Conservation (phyloP, 1,284 basidiomycete genomes). For the Pseudozyma sp. region DNA sequence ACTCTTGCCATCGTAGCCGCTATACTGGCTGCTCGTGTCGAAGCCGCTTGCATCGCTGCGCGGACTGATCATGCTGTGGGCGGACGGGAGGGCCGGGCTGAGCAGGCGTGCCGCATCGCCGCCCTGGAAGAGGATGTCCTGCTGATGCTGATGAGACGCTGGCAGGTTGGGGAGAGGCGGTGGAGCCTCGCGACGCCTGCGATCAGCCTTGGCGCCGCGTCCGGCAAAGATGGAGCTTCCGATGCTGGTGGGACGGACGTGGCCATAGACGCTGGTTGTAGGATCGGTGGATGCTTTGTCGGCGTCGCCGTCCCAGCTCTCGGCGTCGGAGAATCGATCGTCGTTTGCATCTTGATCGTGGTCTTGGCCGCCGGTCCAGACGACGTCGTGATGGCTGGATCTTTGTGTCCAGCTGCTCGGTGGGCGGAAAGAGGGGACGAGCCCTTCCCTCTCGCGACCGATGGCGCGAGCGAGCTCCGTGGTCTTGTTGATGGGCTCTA, state of each 20-base stretch:
- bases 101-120: constrained; percentile 22
- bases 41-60: constrained; percentile 37
- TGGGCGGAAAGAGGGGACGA: constrained; percentile 40
- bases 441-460: constrained; percentile 29
- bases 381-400: constrained; percentile 46
- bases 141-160: constrained; percentile 2
- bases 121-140: constrained; percentile 3
- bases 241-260: constrained; percentile 48
- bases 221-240: constrained; percentile 60
- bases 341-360: constrained; percentile 20
- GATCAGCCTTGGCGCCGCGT: constrained; percentile 34
- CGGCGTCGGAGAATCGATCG: constrained; percentile 56
- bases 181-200: constrained; percentile 33
- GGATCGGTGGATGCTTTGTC: constrained; percentile 21
- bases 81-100: constrained; percentile 30
- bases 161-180: constrained; percentile 45
- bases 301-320: constrained; percentile 53
- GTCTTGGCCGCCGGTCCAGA: constrained; percentile 47
- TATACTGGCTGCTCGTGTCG: constrained; percentile 45
- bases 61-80: constrained; percentile 31
- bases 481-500: constrained; percentile 39
- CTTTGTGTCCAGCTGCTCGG: constrained; percentile 44
- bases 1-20: constrained; percentile 22
- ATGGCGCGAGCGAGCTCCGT: constrained; percentile 45
- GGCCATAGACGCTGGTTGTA: constrained; percentile 43